Conservation (phyloP, 805 yeast species). For the Lachancea dasiensis region DNA sequence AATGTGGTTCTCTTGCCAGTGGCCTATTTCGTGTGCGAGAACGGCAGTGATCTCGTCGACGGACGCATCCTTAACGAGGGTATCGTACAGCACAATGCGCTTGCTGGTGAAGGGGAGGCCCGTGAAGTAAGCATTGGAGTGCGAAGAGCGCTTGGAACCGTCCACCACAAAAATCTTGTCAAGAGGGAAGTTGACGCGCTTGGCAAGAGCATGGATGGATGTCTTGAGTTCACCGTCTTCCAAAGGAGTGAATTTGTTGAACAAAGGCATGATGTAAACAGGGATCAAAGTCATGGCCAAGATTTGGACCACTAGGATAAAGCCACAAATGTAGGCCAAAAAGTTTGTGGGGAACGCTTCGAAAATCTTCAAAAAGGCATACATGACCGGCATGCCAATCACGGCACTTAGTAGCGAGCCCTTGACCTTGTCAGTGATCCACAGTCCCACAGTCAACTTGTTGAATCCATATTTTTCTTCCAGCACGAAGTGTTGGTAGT, state of each 20-base stretch:
- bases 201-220: conserved; percentile 75
- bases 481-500: conserved; percentile 76
- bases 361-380: conserved; percentile 74
- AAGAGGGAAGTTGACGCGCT: conserved; percentile 75
- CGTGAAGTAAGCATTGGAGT: conserved; percentile 92
- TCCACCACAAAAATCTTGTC: conserved; percentile 82
- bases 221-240: conserved; percentile 83
- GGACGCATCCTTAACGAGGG: conserved; percentile 74
- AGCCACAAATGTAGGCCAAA: conserved; percentile 70
- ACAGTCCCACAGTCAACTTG: conserved; percentile 66
- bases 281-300: conserved; percentile 74
- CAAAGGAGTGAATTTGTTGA: conserved; percentile 85
- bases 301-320: conserved; percentile 66
- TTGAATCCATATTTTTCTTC: conserved; percentile 94
- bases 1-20: conserved; percentile 90
- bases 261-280: conserved; percentile 82
- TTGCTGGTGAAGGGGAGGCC: conserved; percentile 93
- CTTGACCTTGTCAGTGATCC: conserved; percentile 71
- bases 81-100: conserved; percentile 90
- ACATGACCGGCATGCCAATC: conserved; percentile 68
- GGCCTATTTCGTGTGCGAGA: conserved; percentile 97
- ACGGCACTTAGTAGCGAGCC: conserved; percentile 44
- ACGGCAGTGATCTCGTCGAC: conserved; percentile 85
- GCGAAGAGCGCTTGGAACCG: conserved; percentile 95
- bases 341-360: conserved; percentile 75